These are phyloP conservation scores for Hansenula sp. DNA, from an alignment of 1,139 yeast genomes.

Conservation along the genomic window DNA sequence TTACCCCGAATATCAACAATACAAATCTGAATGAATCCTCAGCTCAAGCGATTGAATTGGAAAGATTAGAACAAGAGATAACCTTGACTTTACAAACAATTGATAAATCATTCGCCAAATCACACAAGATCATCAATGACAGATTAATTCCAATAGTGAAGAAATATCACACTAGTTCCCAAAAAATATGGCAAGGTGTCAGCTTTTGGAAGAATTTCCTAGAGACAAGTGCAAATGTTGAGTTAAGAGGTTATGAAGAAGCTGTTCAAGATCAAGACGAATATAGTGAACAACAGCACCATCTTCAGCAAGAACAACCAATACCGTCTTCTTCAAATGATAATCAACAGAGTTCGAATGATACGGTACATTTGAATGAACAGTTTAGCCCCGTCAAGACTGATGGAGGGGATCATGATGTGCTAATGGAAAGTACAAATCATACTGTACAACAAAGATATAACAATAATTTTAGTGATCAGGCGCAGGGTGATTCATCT, in stretches of 20 bases:
- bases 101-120: conserved; percentile 63
- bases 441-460: conserved; percentile 15
- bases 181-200: conserved; percentile 55
- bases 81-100: conserved; percentile 77
- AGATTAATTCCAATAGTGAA: conserved; percentile 59
- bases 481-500: not conserved
- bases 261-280: conserved; percentile 23
- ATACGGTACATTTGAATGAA: conserved; percentile 18
- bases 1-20: conserved; percentile 17
- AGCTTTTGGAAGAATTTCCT: conserved; percentile 74
- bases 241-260: conserved; percentile 55
- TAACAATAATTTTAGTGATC: conserved; percentile 5
- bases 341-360: not conserved
- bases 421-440: conserved; percentile 18
- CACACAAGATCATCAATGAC: conserved; percentile 62
- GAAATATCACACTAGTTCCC: conserved; percentile 51
- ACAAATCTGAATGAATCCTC: conserved; percentile 18
- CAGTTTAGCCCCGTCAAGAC: conserved; percentile 23
- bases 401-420: conserved; percentile 6
- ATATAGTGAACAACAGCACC: not conserved
- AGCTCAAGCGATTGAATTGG: conserved; percentile 51
- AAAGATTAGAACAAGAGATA: conserved; percentile 75
- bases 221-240: conserved; percentile 73
- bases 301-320: not conserved
- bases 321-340: no score